Evolutionary conservation across 768 basidiomycete species (phyloP), one percentile per base, ranked within the genome.

Genomic region (Hemileccinum rubropunctum): DNA sequence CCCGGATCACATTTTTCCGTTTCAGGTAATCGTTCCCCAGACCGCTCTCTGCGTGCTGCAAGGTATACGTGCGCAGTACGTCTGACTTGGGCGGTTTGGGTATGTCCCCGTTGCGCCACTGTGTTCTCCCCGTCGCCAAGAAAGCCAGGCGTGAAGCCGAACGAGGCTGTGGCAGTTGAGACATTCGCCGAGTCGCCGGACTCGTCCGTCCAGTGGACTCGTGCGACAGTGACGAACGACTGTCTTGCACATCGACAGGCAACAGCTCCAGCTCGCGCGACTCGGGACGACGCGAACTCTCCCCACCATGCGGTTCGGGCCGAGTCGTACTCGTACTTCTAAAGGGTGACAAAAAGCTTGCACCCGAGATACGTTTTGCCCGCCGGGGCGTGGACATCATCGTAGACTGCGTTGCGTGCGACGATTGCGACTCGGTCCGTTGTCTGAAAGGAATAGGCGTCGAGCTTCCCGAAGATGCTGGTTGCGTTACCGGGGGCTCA

Each of bases 1-100:
- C 82, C 18, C 97, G 78, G 30, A 98, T 93, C 39, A 98, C 95
- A 66, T 98, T 90, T 74, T 83, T 87, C 54, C 94, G 76, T 77
- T 98, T 98, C 56, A 82, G 33, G 70, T 99, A 99, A 67, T 99
- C 97, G 51, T 90, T 93, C 28, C 92, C 97, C 33, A 99, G 67
- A 18, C 97, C 97, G 52, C 91, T 92, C 75, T 98, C 95, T 7
- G 93, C 92, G 58, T 88, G 70, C 66, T 95, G 92, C 67, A 98
- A 73, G 18, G 89, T 83, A 63, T 97, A 98, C 45, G 76, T 70
- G 42, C 76, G 78, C 45, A 95, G 65, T 43, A 94, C 63, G 59
- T 86, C 78, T 15, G 69, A 66, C 23, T 69, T 58, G 28, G 77
- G 71, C 9, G 78, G 81, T n/a, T 75, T 72, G 2, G 68, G 66